These are phyloP conservation scores for Halophytophthora batemanensis DNA, from an alignment of 352 stramenopile genomes.

Conservation along the genomic window DNA sequence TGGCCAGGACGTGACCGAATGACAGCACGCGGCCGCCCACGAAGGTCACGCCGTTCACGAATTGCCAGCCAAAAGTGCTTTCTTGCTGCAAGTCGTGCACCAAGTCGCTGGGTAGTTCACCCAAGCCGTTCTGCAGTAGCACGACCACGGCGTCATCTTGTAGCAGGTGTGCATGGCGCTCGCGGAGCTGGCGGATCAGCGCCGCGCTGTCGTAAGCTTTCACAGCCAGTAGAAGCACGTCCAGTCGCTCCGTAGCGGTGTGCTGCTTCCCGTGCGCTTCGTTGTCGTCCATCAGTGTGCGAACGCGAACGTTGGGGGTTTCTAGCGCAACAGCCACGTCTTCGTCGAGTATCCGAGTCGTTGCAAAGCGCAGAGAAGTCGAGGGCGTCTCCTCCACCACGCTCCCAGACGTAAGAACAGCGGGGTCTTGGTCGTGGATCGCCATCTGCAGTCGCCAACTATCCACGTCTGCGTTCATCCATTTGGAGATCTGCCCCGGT, in stretches of 20 bases:
- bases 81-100: neutral
- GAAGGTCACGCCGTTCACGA: slow-evolving; percentile 67
- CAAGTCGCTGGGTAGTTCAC: slow-evolving; percentile 24
- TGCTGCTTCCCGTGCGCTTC: neutral
- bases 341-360: neutral
- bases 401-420: slow-evolving; percentile 15
- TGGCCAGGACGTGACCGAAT: slow-evolving; percentile 46
- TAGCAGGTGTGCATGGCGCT: slow-evolving; percentile 31
- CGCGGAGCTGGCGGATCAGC: slow-evolving; percentile 32
- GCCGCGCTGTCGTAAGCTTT: slow-evolving; percentile 62
- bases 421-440: slow-evolving; percentile 2
- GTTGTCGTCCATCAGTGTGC: slow-evolving; percentile 15
- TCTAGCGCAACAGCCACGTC: slow-evolving; percentile 11
- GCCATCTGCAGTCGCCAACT: slow-evolving; percentile 1
- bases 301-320: slow-evolving; percentile 29
- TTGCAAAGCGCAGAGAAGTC: neutral
- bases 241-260: slow-evolving; percentile 21
- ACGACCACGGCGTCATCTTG: slow-evolving; percentile 49
- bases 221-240: slow-evolving; percentile 62
- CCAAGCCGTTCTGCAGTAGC: slow-evolving; percentile 68
- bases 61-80: slow-evolving; percentile 26
- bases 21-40: slow-evolving; percentile 41
- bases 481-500: slow-evolving; percentile 29
- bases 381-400: neutral
- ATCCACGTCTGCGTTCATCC: slow-evolving; percentile 9